phyloP scores from a whole-genome alignment of 164 flowering plant genomes.

The Platanus orientalis region DNA sequence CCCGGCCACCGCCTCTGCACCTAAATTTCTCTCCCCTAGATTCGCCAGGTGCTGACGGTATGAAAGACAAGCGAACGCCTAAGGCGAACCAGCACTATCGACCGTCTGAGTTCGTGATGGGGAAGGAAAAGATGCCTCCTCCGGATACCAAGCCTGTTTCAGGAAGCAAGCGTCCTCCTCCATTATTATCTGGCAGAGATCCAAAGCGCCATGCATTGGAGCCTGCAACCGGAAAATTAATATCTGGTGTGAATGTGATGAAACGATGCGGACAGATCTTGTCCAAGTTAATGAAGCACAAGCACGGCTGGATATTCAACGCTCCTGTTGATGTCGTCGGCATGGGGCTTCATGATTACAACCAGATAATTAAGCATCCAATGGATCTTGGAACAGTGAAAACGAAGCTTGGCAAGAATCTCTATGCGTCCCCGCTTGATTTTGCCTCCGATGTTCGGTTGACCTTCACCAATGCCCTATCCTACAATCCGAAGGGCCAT shows the following conservation, averaged over 20 bases:
- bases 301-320: conserved; percentile 57
- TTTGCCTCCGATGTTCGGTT: conserved; percentile 73
- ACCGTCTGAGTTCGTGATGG: conserved; percentile 8
- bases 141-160: conserved; percentile 28
- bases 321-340: conserved; percentile 63
- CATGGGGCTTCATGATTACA: conserved; percentile 70
- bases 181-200: conserved; percentile 19
- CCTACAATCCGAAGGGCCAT: conserved; percentile 76
- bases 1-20: conserved; percentile 5
- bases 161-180: conserved; percentile 45
- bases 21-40: not conserved
- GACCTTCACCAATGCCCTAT: conserved; percentile 73
- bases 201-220: conserved; percentile 30
- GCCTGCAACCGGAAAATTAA: not conserved
- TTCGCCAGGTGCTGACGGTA: conserved; percentile 4
- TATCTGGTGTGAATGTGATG: conserved; percentile 22
- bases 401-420: conserved; percentile 34
- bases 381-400: conserved; percentile 95
- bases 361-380: conserved; percentile 57
- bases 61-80: conserved; percentile 20
- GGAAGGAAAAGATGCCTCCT: conserved; percentile 18
- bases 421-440: conserved; percentile 48
- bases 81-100: conserved; percentile 15
- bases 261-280: conserved; percentile 55
- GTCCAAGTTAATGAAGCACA: conserved; percentile 65